Base-by-base conservation (phyloP, 371 early-diverging fungal genomes). In the Actinomucor elegans region DNA sequence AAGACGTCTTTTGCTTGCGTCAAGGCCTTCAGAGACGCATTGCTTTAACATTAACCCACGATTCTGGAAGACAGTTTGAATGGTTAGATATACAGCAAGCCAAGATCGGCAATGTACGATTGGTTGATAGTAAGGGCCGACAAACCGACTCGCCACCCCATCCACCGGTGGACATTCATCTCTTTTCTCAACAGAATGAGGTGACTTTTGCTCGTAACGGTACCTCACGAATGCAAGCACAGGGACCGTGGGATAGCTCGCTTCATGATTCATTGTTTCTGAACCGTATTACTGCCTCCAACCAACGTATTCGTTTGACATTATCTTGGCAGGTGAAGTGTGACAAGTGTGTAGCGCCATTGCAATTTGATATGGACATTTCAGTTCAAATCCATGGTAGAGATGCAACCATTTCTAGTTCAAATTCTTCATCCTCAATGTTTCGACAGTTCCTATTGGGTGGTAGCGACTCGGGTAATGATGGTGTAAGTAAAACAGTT, bases 1-100 rank as follows among this genome's bases (percentile, higher is more conserved):
- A 49, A 62, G 21, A 67, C 59, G 61, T 35, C 1, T 90, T 91
- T 55, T 63, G 79, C 29, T 64, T 92, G 43, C 77, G 87, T n/a
- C 93, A 93, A 59, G 93, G 93, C 4, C 51, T 92, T 18, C 92
- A 92, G 62, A 68, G 92, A 1, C 85, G 91, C 15, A 69, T 93
- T 35, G 59, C 74, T 7, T 35, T 92, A 7, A 68, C 77, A 1
- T 47, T 93, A 5, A 68, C 76, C 0, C 93, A 92, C 52, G 81
- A 81, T 28, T 73, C 84, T 29, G 91, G 90, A 18, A 61, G 55
- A 37, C 23, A 70, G 71, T n/a, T 59, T 90, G 29, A 11, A 90
- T 87, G 48, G 91, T 83, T 35, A 58, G 63, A 33, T 59, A 67
- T 38, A 58, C 87, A 29, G 51, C 73, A 48, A 12, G 28, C 52